Conservation (phyloP, 345 rosid species). For the Gossypium thurberi region DNA sequence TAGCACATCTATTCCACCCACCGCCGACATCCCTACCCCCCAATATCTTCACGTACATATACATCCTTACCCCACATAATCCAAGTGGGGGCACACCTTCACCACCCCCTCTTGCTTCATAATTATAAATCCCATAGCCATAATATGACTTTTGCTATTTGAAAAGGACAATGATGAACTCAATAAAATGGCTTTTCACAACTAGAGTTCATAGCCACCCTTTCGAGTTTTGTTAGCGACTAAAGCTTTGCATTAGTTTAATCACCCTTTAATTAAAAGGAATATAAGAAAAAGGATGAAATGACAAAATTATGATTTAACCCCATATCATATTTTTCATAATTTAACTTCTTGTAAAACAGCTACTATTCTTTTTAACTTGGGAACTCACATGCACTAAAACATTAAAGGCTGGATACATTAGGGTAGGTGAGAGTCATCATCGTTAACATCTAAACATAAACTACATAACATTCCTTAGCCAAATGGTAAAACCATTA, state of each 20-base stretch:
- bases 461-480: neutral
- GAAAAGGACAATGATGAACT: neutral
- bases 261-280: neutral
- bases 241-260: neutral
- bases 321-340: neutral
- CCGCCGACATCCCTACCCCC: neutral
- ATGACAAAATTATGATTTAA: neutral
- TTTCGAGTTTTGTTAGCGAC: neutral
- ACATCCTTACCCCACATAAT: neutral
- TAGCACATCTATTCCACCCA: neutral
- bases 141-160: neutral
- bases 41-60: neutral
- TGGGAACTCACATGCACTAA: constrained; percentile 7
- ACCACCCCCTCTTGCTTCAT: neutral
- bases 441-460: neutral
- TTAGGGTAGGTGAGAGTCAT: neutral
- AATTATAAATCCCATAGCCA: neutral
- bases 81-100: neutral
- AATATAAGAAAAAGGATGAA: neutral
- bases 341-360: neutral
- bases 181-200: neutral
- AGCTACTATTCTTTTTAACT: neutral
- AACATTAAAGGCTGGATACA: neutral
- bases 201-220: neutral
- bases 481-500: neutral